Percentiles rank a stretch among this genome's conserved stretches.
phyloP scores from a whole-genome alignment of 1,139 yeast genomes.

The Starmera stellimalicola region DNA sequence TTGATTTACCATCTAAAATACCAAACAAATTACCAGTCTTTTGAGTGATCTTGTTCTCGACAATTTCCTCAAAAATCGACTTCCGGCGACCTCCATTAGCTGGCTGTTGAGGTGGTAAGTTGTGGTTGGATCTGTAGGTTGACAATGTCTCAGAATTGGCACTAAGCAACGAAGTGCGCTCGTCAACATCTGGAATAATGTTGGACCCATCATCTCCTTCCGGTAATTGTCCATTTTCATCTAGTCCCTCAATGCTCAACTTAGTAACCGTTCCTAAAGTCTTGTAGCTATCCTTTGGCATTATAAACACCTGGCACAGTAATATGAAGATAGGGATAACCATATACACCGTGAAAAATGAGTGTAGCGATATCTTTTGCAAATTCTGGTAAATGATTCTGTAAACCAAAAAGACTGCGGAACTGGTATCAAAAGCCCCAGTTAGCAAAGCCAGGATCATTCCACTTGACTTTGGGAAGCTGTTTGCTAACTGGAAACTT shows the following conservation, averaged over 20 bases:
- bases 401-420: conserved; percentile 64
- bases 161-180: conserved; percentile 18
- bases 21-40: conserved; percentile 77
- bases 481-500: conserved; percentile 67
- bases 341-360: conserved; percentile 58
- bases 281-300: conserved; percentile 75
- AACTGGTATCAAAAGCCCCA: conserved; percentile 72
- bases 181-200: conserved; percentile 20
- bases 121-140: conserved; percentile 7
- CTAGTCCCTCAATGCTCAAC: conserved; percentile 60
- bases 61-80: conserved; percentile 55
- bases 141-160: conserved; percentile 8
- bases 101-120: conserved; percentile 7
- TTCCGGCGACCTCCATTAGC: conserved; percentile 22
- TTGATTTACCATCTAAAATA: conserved; percentile 59
- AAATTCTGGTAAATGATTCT: conserved; percentile 45
- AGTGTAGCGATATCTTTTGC: conserved; percentile 28
- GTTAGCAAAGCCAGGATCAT: conserved; percentile 61
- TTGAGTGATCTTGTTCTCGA: conserved; percentile 42
- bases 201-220: conserved; percentile 24
- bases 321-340: conserved; percentile 68
- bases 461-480: conserved; percentile 66
- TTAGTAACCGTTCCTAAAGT: conserved; percentile 60
- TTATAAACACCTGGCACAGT: conserved; percentile 59
- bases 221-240: conserved; percentile 34